Conservation (phyloP, 108 stramenopile species). For the Aureococcus anophagefferens region DNA sequence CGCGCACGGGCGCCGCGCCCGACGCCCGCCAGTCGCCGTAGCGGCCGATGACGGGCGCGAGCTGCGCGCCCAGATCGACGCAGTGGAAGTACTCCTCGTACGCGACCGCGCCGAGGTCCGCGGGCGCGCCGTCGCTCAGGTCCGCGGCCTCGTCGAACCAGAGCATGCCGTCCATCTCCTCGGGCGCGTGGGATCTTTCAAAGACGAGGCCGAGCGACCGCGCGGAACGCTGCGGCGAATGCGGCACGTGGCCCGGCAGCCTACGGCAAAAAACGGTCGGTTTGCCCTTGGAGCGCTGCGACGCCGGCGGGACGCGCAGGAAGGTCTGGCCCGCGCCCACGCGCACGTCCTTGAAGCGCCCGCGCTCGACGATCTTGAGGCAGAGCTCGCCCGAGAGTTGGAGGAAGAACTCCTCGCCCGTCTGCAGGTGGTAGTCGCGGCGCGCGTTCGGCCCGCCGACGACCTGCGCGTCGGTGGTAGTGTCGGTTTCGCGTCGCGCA, state of each 20-base stretch:
- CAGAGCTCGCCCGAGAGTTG: constrained; percentile 3
- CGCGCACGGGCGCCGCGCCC: neutral
- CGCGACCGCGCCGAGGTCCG: neutral
- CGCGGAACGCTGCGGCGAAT: constrained; percentile 7
- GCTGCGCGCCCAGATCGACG: neutral
- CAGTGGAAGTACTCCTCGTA: constrained; percentile 3
- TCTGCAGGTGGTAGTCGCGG: constrained; percentile 4
- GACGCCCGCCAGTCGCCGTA: neutral
- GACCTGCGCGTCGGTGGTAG: too few relatives aligned
- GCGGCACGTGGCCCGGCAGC: constrained; percentile 6
- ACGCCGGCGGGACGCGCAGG: too few relatives aligned
- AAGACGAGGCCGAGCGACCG: constrained; percentile 7
- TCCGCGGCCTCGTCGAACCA: neutral
- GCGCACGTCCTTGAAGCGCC: neutral
- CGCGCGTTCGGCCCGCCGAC: constrained; percentile 13
- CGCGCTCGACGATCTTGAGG: constrained; percentile 1
- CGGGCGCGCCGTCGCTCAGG: neutral
- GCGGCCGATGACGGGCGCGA: neutral
- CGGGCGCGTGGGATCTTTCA: neutral
- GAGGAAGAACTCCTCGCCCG: constrained; percentile 5
- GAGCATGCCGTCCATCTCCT: constrained; percentile 2
- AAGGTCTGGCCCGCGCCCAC: constrained; percentile 2
- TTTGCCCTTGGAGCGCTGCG: too few relatives aligned
- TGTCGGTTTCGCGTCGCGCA: too few relatives aligned
- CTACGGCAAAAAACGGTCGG: too few relatives aligned